Conservation (phyloP, 2,329 filamentous ascomycete species). For the Rhinocladiella similis region DNA sequence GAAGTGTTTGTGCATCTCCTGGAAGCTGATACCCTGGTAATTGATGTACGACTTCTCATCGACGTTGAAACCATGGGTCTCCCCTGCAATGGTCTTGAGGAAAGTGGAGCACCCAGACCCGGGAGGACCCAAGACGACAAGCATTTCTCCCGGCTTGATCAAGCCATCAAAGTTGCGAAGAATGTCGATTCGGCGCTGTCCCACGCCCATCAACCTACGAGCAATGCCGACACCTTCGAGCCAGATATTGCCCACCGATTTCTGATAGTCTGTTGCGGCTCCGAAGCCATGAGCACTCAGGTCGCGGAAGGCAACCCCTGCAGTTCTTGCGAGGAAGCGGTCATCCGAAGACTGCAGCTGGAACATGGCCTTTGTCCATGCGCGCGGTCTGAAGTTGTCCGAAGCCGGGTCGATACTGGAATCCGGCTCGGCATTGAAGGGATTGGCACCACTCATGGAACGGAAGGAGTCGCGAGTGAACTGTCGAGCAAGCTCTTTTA, state of each 20-base stretch:
- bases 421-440: constrained; percentile 30
- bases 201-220: constrained; percentile 32
- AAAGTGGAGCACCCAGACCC: constrained; percentile 70
- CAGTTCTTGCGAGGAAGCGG: constrained; percentile 39
- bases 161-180: constrained; percentile 65
- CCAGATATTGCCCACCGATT: constrained; percentile 44
- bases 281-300: constrained; percentile 42
- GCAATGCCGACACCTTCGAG: constrained; percentile 37
- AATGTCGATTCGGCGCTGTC: constrained; percentile 56
- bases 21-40: constrained; percentile 71
- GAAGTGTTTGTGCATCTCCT: constrained; percentile 74
- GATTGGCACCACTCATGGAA: constrained; percentile 14
- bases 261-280: constrained; percentile 39
- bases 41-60: constrained; percentile 71
- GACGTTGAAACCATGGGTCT: constrained; percentile 74
- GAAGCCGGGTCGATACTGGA: constrained; percentile 46
- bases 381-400: constrained; percentile 45
- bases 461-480: constrained; percentile 21
- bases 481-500: constrained; percentile 27
- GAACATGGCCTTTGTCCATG: constrained; percentile 50
- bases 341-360: constrained; percentile 40
- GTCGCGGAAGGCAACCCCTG: constrained; percentile 42
- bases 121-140: constrained; percentile 56
- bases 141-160: constrained; percentile 58
- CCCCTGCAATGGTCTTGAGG: constrained; percentile 77